phyloP scores from a whole-genome alignment of 1,139 yeast species.

The Hansenula lynferdii region DNA sequence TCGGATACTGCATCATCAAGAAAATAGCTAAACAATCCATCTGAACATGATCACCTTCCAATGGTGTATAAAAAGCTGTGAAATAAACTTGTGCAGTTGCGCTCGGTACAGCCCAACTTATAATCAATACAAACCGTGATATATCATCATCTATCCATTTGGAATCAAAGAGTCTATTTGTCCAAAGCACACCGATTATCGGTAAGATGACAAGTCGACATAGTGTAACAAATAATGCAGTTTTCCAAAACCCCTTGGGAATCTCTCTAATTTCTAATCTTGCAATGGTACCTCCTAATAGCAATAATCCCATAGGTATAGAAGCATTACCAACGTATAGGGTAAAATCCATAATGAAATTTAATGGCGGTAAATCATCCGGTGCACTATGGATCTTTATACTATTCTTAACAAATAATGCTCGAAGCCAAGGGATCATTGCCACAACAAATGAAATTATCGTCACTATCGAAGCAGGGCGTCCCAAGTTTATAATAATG shows the following conservation, averaged over 20 bases:
- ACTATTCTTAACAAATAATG: slow-evolving; percentile 53
- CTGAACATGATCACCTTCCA: slow-evolving; percentile 53
- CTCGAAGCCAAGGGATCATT: slow-evolving; percentile 84
- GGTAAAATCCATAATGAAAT: slow-evolving; percentile 77
- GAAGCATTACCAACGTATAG: slow-evolving; percentile 80
- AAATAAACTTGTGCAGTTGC: slow-evolving; percentile 70
- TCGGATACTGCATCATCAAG: slow-evolving; percentile 56
- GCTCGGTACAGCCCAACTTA: slow-evolving; percentile 64
- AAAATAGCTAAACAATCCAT: slow-evolving; percentile 71
- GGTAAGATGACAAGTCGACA: slow-evolving; percentile 53
- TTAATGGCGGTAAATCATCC: slow-evolving; percentile 75
- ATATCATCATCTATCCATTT: slow-evolving; percentile 48
- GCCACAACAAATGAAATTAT: slow-evolving; percentile 59
- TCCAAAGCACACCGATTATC: slow-evolving; percentile 56
- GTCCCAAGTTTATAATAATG: slow-evolving; percentile 45
- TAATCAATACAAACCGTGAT: slow-evolving; percentile 60
- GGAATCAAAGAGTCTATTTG: slow-evolving; percentile 38
- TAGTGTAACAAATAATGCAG: slow-evolving; percentile 39
- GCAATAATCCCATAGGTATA: slow-evolving; percentile 78
- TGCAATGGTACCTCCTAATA: slow-evolving; percentile 85
- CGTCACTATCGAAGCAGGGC: slow-evolving; percentile 69
- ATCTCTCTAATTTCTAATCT: slow-evolving; percentile 69
- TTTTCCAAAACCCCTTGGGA: slow-evolving; percentile 42
- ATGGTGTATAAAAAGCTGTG: slow-evolving; percentile 69
- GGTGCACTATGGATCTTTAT: slow-evolving; percentile 64